Evolutionary conservation across 1,139 yeast species (phyloP).

Genomic region (Candida freyschussii): DNA sequence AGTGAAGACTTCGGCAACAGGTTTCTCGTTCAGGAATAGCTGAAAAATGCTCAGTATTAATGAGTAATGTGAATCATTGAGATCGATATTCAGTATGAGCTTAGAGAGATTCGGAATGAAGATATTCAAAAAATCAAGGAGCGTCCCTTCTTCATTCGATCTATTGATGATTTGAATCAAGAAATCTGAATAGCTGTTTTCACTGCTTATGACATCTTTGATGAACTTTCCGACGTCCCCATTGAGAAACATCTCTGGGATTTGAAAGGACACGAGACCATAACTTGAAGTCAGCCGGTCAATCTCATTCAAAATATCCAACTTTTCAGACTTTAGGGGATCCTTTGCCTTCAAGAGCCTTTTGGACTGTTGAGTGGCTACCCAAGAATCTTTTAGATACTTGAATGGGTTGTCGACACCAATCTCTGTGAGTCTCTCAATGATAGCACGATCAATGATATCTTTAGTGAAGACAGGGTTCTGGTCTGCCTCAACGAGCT

Average conservation of each 20-base stretch:
- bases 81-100: conserved; percentile 29
- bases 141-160: conserved; percentile 61
- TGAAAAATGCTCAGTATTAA: conserved; percentile 46
- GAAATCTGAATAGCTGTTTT: conserved; percentile 45
- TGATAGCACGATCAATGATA: conserved; percentile 41
- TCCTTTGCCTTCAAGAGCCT: conserved; percentile 42
- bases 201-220: conserved; percentile 31
- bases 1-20: conserved; percentile 58
- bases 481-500: conserved; percentile 30
- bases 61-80: conserved; percentile 39
- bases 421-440: conserved; percentile 50
- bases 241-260: conserved; percentile 55
- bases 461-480: conserved; percentile 27
- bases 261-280: conserved; percentile 65
- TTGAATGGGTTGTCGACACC: conserved; percentile 45
- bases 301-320: conserved; percentile 42
- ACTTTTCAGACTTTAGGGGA: conserved; percentile 35
- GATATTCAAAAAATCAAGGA: conserved; percentile 54
- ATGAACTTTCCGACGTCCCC: conserved; percentile 23
- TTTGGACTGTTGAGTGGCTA: conserved; percentile 34
- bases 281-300: conserved; percentile 57
- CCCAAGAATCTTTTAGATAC: conserved; percentile 45
- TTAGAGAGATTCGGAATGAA: conserved; percentile 45
- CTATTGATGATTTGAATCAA: conserved; percentile 52
- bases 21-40: conserved; percentile 53